Evolutionary conservation across 2,329 filamentous ascomycete species (phyloP), one percentile per base, ranked within the genome.

Genomic region (Sporothrix euskadiensis): DNA sequence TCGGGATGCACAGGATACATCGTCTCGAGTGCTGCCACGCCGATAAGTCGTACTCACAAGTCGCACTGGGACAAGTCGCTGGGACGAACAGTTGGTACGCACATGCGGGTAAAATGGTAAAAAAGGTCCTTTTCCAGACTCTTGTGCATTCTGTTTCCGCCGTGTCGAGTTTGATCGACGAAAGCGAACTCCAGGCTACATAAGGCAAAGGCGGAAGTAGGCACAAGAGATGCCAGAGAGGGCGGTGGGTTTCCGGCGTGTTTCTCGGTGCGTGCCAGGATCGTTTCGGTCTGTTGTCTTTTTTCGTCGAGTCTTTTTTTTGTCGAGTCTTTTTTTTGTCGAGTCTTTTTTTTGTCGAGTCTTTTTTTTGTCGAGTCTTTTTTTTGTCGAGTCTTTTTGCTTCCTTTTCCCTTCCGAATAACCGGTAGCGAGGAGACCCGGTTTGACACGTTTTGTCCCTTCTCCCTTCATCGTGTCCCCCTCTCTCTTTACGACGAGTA

Each of bases 1-100:
- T 44, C 22, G 61, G 41, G 61, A 49, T 47, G 39, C 61, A 47
- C 39, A 47, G n/a, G 61, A 66, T 66, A 66, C 61, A 66, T 66
- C 61, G 61, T 47, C 61, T 44, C 61, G 41, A 47, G n/a, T 47
- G 39, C 61, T 66, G 61, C 61, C 39, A 65, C 39, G 61, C 61
- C 19, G 61, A 30, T 39, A 44, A 44, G 61, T 65, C 39, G 61
- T 47, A 47, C 39, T 49, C 41, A 14, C 19, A 12, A 66, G n/a
- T 56, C 39, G 30, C 44, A 49, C 39, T 41, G 59, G 35, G 59
- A 41, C 19, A 35, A 66, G 10, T 56, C 39, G 30, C 39, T n/a
- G 26, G 30, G 30, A 59, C 56, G 56, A 59, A 47, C 39, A 47
- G n/a, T 22, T 65, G 19, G n/a, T 44, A 44, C 35, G 35, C n/a